A percentile compares a stretch with the other conserved stretches of the same genome.
phyloP scores from a whole-genome alignment of 2,329 filamentous ascomycete species.

The Chaetomium sp. region DNA sequence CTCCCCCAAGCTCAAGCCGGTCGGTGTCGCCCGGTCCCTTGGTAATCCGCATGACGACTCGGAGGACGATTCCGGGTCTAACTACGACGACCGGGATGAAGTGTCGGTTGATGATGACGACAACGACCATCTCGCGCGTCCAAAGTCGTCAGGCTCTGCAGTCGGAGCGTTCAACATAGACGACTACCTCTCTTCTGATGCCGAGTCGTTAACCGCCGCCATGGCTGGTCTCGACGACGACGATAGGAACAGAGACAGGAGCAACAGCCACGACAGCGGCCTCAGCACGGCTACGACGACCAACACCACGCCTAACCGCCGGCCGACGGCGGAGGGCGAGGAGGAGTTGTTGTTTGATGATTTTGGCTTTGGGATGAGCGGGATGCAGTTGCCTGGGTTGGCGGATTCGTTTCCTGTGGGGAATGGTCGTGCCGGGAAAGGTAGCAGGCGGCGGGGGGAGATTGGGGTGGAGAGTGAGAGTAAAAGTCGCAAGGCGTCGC shows the following conservation, averaged over 20 bases:
- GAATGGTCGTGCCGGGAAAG: not conserved
- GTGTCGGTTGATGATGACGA: not conserved
- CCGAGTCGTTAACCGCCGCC: conserved; percentile 27
- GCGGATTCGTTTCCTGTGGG: conserved; percentile 16
- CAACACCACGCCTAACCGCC: conserved; percentile 11
- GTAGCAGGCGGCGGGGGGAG: not conserved
- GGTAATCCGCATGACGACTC: not conserved
- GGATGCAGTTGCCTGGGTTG: conserved; percentile 32
- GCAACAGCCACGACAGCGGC: not conserved
- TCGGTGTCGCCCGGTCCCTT: conserved; percentile 3
- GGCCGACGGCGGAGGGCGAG: conserved; percentile 28
- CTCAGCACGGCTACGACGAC: not conserved
- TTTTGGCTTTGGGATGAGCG: conserved; percentile 29
- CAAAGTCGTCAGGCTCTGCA: not conserved
- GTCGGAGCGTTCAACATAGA: conserved; percentile 31
- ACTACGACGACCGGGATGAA: not conserved
- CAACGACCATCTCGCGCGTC: not conserved
- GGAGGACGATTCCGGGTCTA: not conserved
- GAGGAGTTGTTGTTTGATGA: conserved; percentile 33
- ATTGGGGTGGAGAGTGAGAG: no score
- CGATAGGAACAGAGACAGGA: not conserved
- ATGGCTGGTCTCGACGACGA: not conserved
- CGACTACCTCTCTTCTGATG: conserved; percentile 35
- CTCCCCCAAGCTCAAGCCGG: conserved; percentile 8
- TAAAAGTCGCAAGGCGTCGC: no score